A percentile compares a stretch with the other conserved stretches of the same genome.
Evolutionary conservation across 306 rosid species (phyloP).

Genomic region (Inga leiocalycina): DNA sequence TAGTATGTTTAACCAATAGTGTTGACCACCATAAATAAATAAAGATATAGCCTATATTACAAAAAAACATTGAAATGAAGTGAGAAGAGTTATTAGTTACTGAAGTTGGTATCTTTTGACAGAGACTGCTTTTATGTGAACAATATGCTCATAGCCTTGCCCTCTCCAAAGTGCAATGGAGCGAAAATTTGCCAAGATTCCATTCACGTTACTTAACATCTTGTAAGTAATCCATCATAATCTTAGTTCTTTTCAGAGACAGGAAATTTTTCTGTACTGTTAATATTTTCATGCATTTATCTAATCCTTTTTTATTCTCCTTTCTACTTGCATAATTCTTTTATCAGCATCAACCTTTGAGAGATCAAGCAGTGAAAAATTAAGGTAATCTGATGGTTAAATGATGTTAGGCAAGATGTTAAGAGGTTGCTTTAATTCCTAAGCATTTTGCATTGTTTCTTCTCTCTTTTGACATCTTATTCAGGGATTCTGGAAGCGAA

Average conservation of each 20-base stretch:
- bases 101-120: slow-evolving; percentile 15
- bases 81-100: neutral
- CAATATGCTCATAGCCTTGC: slow-evolving; percentile 55
- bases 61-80: neutral
- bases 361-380: slow-evolving; percentile 29
- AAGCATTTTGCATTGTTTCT: neutral
- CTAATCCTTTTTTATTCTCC: neutral
- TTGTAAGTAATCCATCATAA: slow-evolving; percentile 41
- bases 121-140: slow-evolving; percentile 67
- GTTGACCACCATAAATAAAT: neutral
- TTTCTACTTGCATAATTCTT: neutral
- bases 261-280: neutral
- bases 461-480: neutral
- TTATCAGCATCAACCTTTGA: slow-evolving; percentile 33
- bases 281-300: neutral
- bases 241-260: neutral
- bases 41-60: neutral
- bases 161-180: slow-evolving; percentile 50
- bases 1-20: neutral
- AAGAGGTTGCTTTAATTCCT: neutral
- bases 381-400: slow-evolving; percentile 32
- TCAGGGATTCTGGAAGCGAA: slow-evolving; percentile 44
- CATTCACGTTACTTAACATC: slow-evolving; percentile 55
- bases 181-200: slow-evolving; percentile 48
- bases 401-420: neutral